Conservation (phyloP, 164 flowering plant species). For the Platanus orientalis region DNA sequence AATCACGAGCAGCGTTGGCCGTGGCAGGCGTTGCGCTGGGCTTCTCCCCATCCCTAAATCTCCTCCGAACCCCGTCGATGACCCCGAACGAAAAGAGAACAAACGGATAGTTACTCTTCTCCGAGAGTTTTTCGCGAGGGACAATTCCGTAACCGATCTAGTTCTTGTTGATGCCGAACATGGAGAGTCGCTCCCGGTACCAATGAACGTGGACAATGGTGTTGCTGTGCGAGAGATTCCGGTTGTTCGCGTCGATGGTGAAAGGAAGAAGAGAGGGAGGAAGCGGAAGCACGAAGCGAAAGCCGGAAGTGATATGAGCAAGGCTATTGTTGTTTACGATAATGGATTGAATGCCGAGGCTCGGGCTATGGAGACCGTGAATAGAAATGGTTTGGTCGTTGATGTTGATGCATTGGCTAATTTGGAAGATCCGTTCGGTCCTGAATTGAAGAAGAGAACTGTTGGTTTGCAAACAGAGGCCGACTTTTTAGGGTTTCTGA, state of each 20-base stretch:
- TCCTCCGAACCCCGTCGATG: constrained; percentile 16
- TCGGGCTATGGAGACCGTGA: constrained; percentile 31
- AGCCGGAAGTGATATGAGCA: neutral
- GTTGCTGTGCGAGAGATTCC: neutral
- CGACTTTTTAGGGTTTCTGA: constrained; percentile 51
- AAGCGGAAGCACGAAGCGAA: constrained; percentile 3
- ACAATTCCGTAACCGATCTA: constrained; percentile 10
- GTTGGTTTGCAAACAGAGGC: constrained; percentile 43
- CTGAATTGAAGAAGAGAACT: constrained; percentile 55
- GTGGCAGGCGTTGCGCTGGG: constrained; percentile 13
- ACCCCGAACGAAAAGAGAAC: constrained; percentile 40
- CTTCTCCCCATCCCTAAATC: constrained; percentile 14
- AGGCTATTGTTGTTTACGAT: constrained; percentile 1
- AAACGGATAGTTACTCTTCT: constrained; percentile 37
- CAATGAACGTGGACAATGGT: neutral
- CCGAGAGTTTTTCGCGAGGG: constrained; percentile 35
- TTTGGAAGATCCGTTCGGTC: constrained; percentile 40
- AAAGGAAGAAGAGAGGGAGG: constrained; percentile 7
- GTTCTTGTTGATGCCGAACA: constrained; percentile 24
- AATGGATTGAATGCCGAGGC: constrained; percentile 9
- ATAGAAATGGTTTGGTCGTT: constrained; percentile 38
- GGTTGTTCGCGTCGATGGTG: neutral
- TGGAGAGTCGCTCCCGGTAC: constrained; percentile 4
- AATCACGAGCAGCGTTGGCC: constrained; percentile 16
- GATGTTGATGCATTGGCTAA: constrained; percentile 47